These are phyloP conservation scores for Penicillium expansum DNA, from an alignment of 2,329 filamentous ascomycete genomes.

Conservation along the genomic window DNA sequence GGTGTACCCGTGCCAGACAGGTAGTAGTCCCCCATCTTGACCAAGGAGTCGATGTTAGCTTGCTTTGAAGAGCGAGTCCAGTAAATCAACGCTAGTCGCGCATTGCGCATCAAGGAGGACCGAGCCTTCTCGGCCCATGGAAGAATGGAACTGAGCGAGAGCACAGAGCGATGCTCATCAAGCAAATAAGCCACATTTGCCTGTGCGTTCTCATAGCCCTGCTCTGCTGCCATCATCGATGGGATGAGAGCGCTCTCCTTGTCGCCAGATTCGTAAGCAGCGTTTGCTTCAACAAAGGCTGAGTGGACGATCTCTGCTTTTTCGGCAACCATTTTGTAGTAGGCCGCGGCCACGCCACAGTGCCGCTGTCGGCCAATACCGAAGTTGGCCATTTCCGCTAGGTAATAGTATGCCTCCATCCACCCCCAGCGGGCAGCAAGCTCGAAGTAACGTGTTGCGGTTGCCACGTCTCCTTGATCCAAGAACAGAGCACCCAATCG, in stretches of 20 bases:
- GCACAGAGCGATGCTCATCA: conserved; percentile 65
- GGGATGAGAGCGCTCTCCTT: conserved; percentile 74
- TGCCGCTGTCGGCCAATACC: conserved; percentile 77
- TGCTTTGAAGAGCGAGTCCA: conserved; percentile 95
- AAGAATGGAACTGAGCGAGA: conserved; percentile 57
- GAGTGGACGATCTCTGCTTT: conserved; percentile 71
- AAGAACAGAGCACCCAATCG: conserved; percentile 80
- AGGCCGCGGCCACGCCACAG: conserved; percentile 72
- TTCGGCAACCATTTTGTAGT: conserved; percentile 79
- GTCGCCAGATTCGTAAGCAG: conserved; percentile 75
- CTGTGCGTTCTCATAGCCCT: conserved; percentile 85
- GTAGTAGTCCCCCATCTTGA: conserved; percentile 99
- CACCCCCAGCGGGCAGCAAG: conserved; percentile 77
- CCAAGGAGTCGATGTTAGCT: conserved; percentile 84
- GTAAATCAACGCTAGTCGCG: conserved; percentile 75
- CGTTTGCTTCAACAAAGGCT: conserved; percentile 77
- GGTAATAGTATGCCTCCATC: conserved; percentile 87
- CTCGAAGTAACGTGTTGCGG: conserved; percentile 83
- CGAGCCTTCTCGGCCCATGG: conserved; percentile 45
- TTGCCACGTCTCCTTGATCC: conserved; percentile 79
- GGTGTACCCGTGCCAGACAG: conserved; percentile 74
- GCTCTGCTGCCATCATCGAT: conserved; percentile 85
- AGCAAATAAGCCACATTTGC: conserved; percentile 86
- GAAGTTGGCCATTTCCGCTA: conserved; percentile 80
- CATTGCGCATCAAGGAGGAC: conserved; percentile 53